A percentile compares a stretch with the other conserved stretches of the same genome.
phyloP scores from a whole-genome alignment of 2,329 filamentous ascomycete genomes.

The Septoria linicola region DNA sequence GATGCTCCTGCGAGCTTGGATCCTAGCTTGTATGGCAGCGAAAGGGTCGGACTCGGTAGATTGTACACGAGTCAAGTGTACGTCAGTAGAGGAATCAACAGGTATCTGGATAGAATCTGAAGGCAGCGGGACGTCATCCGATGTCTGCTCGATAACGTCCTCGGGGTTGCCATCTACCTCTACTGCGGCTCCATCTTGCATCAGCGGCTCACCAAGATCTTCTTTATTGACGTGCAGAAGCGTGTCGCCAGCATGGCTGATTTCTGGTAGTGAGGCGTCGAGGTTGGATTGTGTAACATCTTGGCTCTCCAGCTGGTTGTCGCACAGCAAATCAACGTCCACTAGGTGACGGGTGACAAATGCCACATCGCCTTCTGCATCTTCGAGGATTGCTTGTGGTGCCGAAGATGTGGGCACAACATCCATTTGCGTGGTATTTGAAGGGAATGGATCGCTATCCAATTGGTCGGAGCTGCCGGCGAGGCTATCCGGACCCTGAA shows the following conservation, averaged over 20 bases:
- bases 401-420: neutral
- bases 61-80: slow-evolving; percentile 2
- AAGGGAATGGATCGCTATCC: neutral
- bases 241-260: neutral
- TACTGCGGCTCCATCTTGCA: neutral
- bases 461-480: slow-evolving; percentile 10
- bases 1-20: slow-evolving; percentile 37
- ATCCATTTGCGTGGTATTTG: neutral
- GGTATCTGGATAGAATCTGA: neutral
- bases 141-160: slow-evolving; percentile 14
- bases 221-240: slow-evolving; percentile 3
- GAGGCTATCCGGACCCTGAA: neutral
- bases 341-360: slow-evolving; percentile 6
- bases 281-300: slow-evolving; percentile 1
- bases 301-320: neutral
- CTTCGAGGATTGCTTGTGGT: neutral
- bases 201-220: neutral
- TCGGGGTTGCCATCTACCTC: slow-evolving; percentile 1
- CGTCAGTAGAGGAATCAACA: neutral
- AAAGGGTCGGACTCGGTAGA: slow-evolving; percentile 30
- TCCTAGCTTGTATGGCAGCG: slow-evolving; percentile 37
- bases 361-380: slow-evolving; percentile 1
- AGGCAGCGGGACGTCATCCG: neutral
- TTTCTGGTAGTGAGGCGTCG: slow-evolving; percentile 4
- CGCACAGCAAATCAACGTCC: neutral